phyloP scores from a whole-genome alignment of 2,329 filamentous ascomycete species.

The Hysterium pulicare region DNA sequence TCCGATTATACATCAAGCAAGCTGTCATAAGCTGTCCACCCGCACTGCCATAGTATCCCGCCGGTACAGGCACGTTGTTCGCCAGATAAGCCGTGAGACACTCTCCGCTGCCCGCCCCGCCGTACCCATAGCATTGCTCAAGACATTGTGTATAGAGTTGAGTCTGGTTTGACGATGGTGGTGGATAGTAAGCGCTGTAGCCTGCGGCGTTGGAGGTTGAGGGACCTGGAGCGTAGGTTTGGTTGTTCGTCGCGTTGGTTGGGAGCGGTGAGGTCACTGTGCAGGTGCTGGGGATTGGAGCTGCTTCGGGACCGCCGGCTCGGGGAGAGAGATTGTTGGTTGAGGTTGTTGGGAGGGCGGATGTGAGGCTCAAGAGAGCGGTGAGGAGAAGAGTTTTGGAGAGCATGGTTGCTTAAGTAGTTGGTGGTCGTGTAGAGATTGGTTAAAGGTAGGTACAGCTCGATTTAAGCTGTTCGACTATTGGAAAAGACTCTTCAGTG shows the following conservation, averaged over 20 bases:
- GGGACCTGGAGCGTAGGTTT: constrained; percentile 23
- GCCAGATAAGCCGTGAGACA: constrained; percentile 38
- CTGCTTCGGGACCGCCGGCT: constrained; percentile 33
- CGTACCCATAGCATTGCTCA: constrained; percentile 42
- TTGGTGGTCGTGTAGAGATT: neutral
- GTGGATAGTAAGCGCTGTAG: constrained; percentile 33
- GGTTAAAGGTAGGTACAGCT: neutral
- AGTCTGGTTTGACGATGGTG: constrained; percentile 23
- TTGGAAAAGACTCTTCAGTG: no score
- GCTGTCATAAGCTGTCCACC: constrained; percentile 30
- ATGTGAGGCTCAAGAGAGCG: constrained; percentile 5
- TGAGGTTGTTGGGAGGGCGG: constrained; percentile 10
- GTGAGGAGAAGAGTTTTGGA: constrained; percentile 8
- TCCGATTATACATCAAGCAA: constrained; percentile 35
- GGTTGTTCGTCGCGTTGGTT: constrained; percentile 5
- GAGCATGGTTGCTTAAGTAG: constrained; percentile 10
- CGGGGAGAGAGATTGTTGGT: constrained; percentile 11
- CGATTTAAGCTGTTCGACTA: no score
- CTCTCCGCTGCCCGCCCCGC: constrained; percentile 21
- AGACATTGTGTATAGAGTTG: constrained; percentile 32
- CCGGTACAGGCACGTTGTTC: constrained; percentile 34
- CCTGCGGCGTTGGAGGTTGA: constrained; percentile 18
- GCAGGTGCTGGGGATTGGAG: constrained; percentile 36
- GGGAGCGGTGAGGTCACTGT: constrained; percentile 30
- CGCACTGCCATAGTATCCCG: constrained; percentile 25